Evolutionary conservation across 2,329 filamentous ascomycete species (phyloP), one percentile per base, ranked within the genome.

Genomic region (Clarireedia monteithiana): DNA sequence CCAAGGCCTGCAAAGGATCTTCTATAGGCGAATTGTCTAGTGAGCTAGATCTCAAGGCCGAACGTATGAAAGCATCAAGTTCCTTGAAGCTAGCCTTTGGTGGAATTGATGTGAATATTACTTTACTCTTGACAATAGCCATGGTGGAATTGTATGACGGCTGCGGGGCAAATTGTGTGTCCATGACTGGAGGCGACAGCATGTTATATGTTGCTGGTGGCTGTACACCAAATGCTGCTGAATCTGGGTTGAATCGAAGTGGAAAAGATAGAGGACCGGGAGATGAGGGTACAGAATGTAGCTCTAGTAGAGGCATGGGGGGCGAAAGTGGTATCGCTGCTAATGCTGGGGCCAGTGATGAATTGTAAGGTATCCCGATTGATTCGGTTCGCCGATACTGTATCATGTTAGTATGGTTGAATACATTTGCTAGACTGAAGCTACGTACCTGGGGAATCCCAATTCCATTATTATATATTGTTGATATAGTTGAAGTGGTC

Each of bases 71-170:
- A 1, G 38, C 39, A 42, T 47, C 40, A 0, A 66, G 50, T 14
- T 57, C 46, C 4, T 23, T 27, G 26, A 53, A 40, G 2, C 55
- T 57, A 1, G 50, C 53, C 1, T 24, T 23, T 9, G 42, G 52
- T 0, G 62, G 56, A 1, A 65, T 58, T 30, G 48, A 50, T 2
- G 58, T 65, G 27, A 67, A 60, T 7, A 67, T 60, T 5, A 67
- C 56, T 46, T 63, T 66, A 14, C 63, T 55, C 17, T 57, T 39
- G 2, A 62, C 44, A 17, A 58, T 38, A 1, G 51, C 44, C 48
- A 50, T 30, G 10, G 6, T 42, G 5, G 6, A 17, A 6, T 23
- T 52, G 2, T 42, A 42, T 4, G 30, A 20, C 6, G 20, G 48
- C 9, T 50, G 30, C 17, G 36, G 17, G 9, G 5, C 26, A 17